These are phyloP conservation scores for Penicillium vulpinum DNA, from an alignment of 2,329 filamentous ascomycete genomes.

Conservation along the genomic window DNA sequence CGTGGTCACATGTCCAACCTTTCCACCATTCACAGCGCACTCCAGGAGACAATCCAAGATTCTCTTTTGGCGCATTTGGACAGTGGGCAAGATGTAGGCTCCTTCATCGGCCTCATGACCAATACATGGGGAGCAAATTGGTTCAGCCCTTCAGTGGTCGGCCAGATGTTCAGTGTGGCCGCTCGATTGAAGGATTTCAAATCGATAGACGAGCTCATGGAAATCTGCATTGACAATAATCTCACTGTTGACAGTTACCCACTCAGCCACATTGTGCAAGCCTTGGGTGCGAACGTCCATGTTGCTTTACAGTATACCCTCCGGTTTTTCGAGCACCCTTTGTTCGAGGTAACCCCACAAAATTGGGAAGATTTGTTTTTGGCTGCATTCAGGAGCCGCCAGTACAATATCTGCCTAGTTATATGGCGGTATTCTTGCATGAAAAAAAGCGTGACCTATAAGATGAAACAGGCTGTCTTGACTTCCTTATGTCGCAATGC, in stretches of 20 bases:
- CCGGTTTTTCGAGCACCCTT: slow-evolving; percentile 20
- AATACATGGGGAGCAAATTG: slow-evolving; percentile 37
- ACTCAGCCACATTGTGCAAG: slow-evolving; percentile 31
- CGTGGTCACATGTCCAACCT: slow-evolving; percentile 32
- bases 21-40: slow-evolving; percentile 25
- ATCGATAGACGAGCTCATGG: slow-evolving; percentile 32
- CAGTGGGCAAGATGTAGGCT: slow-evolving; percentile 32
- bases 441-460: slow-evolving; percentile 30
- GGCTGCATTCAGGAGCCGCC: slow-evolving; percentile 39
- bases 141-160: slow-evolving; percentile 38
- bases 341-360: slow-evolving; percentile 18
- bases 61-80: slow-evolving; percentile 36
- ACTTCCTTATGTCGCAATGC: slow-evolving; percentile 33
- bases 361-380: slow-evolving; percentile 44
- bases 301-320: slow-evolving; percentile 26
- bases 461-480: slow-evolving; percentile 37
- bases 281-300: slow-evolving; percentile 28
- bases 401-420: slow-evolving; percentile 48
- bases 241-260: slow-evolving; percentile 30
- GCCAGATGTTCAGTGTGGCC: slow-evolving; percentile 41
- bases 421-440: slow-evolving; percentile 52
- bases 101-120: slow-evolving; percentile 43
- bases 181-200: slow-evolving; percentile 25
- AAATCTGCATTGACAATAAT: slow-evolving; percentile 31
- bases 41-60: slow-evolving; percentile 35